Conservation (phyloP, 176 grass and related monocot species). For the Sorghum bicolor region Sorghum_bicolor_NCBIv3 NC_012877.2:1041001-1041500, state of each 20-base stretch:
- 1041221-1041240: background rate
- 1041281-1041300: slow-evolving; percentile 15
- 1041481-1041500: background rate
- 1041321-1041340: slow-evolving; percentile 47
- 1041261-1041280: background rate
- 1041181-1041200: background rate
- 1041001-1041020: background rate
- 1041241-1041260: background rate
- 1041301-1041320: slow-evolving; percentile 16
- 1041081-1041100: background rate
- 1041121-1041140: background rate
- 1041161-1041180: background rate
- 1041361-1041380: slow-evolving; percentile 86
- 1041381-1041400: slow-evolving; percentile 87
- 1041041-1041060: background rate
- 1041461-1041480: background rate
- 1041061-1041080: background rate
- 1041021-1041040: background rate
- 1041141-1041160: background rate
- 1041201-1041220: background rate
- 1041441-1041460: background rate
- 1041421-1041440: slow-evolving; percentile 73
- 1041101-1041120: background rate
- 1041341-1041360: slow-evolving; percentile 55
- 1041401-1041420: slow-evolving; percentile 72